Base-by-base conservation (phyloP, 352 stramenopile genomes). In the Globisporangium solare region DNA sequence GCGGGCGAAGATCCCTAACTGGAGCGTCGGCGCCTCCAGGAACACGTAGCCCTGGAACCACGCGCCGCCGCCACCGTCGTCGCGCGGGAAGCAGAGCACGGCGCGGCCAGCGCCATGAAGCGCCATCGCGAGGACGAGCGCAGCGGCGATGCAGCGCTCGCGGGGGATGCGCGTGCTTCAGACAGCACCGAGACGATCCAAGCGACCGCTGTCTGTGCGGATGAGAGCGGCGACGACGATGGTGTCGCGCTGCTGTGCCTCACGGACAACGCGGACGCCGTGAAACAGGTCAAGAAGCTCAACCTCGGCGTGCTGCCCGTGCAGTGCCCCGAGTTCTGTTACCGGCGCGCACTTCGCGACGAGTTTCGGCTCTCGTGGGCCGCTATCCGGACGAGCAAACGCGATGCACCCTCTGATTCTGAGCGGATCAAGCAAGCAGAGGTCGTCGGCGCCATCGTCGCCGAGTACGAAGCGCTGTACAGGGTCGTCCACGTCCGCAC, bases 1-100 rank as follows among this genome's bases (percentile, higher is more conserved):
- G 52, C 76, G 71, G 20, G 74, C 79, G 54, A 89, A 67, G 42
- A 89, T 64, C 17, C 76, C 76, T 15, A 85, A 46, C 48, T 89
- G 79, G 52, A 56, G 35, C 32, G 64, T 63, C 7, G 52, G 52
- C 20, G 3, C 31, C 14, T 20, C 39, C 32, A 77, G 65, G 51
- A 82, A 84, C 37, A 64, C 58, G 56, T 82, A 86, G 50, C 79
- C 79, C 61, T 89, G 79, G 64, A 89, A 89, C 79, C 79, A 89
- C 43, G 49, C 50, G 47, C 59, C 68, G 7, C 27, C 24, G 24
- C 24, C 68, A 8, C 27, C 24, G 24, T 5, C 27, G 53, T 79
- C 63, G 41, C 61, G 54, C 46, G 71, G 68, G 69, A 89, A 86
- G 63, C 76, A 89, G 41, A 89, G 61, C 48, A 79, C 63, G 37